Conservation (phyloP, 2,329 filamentous ascomycete genomes). For the Penicillium concentricum region DNA sequence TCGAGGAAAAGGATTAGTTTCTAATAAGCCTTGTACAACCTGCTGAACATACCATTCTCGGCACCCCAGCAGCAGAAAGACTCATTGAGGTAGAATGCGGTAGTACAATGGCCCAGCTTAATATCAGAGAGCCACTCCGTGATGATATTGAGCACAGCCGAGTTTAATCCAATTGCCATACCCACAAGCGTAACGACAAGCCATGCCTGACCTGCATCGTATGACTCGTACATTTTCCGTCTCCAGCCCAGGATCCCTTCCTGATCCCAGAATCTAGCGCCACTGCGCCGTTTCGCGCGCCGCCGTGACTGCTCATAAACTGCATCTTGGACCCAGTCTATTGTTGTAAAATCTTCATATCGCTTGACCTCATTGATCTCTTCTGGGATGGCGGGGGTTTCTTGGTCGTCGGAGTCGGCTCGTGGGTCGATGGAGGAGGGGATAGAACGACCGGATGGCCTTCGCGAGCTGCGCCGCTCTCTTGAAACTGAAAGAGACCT, state of each 20-base stretch:
- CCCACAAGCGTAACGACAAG: conserved; percentile 93
- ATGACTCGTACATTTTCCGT: conserved; percentile 76
- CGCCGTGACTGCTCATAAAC: conserved; percentile 83
- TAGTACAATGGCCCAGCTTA: conserved; percentile 93
- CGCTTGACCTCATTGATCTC: conserved; percentile 97
- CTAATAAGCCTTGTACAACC: conserved; percentile 2
- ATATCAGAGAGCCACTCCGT: conserved; percentile 97
- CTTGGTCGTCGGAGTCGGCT: conserved; percentile 54
- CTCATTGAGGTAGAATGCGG: conserved; percentile 95
- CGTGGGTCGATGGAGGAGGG: conserved; percentile 54
- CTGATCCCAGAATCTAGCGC: conserved; percentile 69
- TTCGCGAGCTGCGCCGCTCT: conserved; percentile 36
- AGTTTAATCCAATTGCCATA: conserved; percentile 88
- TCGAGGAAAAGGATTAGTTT: neutral
- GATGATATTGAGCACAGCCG: conserved; percentile 88
- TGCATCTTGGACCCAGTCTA: conserved; percentile 98
- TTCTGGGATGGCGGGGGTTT: conserved; percentile 74
- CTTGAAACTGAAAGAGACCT: conserved; percentile 31
- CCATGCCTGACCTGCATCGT: conserved; percentile 96
- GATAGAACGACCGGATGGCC: conserved; percentile 55
- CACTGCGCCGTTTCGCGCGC: conserved; percentile 70
- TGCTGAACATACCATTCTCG: conserved; percentile 62
- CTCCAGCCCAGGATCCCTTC: conserved; percentile 73
- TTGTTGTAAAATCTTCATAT: conserved; percentile 97
- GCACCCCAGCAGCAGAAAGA: conserved; percentile 98